Evolutionary conservation across 805 yeast genomes (phyloP).

Genomic region (Nadsonia fulvescens): DNA sequence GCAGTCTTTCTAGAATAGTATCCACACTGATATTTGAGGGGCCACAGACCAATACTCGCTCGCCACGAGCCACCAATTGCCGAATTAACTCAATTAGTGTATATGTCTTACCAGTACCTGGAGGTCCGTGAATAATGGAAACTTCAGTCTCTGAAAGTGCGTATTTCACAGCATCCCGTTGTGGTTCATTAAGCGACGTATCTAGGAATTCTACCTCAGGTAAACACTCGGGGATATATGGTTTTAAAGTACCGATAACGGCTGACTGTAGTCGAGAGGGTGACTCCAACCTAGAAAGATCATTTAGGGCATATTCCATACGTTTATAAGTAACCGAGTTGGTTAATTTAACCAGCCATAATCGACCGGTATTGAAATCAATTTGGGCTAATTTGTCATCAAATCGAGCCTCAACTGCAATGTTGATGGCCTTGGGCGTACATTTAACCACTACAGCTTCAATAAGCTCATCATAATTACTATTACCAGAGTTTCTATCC

Average conservation of each 20-base stretch:
- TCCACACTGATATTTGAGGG: conserved; percentile 90
- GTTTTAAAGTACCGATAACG: conserved; percentile 23
- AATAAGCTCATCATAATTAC: conserved; percentile 18
- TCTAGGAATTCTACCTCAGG: conserved; percentile 23
- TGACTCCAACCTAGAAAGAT: conserved; percentile 32
- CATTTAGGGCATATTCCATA: conserved; percentile 62
- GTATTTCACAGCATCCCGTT: conserved; percentile 51
- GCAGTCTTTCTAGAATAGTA: conserved; percentile 65
- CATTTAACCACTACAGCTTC: conserved; percentile 54
- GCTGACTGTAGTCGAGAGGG: conserved; percentile 24
- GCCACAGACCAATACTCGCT: conserved; percentile 71
- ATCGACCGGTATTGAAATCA: conserved; percentile 19
- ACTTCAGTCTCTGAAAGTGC: conserved; percentile 32
- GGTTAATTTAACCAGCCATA: conserved; percentile 52
- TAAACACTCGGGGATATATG: conserved; percentile 4
- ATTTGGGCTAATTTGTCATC: conserved; percentile 34
- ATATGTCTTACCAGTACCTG: conserved; percentile 74
- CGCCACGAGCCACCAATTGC: conserved; percentile 37
- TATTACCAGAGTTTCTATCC: too few species aligned
- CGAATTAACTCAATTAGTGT: conserved; percentile 68
- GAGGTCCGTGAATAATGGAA: conserved; percentile 58
- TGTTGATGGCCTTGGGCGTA: conserved; percentile 27
- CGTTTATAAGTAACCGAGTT: conserved; percentile 23
- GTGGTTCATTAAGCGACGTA: conserved; percentile 43
- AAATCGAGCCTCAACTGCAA: conserved; percentile 43